Evolutionary conservation across 164 flowering plant genomes (phyloP), one percentile per base, ranked within the genome.

Genomic region (Stephania yunnanensis): DNA sequence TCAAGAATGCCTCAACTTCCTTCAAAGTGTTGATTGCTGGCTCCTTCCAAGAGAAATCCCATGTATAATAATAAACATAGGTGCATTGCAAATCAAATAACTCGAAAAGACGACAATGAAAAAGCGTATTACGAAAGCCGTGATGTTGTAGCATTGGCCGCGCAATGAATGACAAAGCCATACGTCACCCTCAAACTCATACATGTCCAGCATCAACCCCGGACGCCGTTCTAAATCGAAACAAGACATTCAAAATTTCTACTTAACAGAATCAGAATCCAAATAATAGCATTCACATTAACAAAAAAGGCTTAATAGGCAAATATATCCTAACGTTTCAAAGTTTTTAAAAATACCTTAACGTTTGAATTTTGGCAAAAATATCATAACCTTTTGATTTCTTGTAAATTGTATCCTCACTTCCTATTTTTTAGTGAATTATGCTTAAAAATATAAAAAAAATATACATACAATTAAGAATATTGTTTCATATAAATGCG

Each of bases 141-240:
- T 96, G 90, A 96, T 85, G 87, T 92, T 90, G 87, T 79, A 94
- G 81, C 99, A 96, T 76, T 89, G 91, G 50, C 98, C 98, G 4
- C 78, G 85, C 50, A 94, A 81, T 36, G 99, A 96, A 84, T 96
- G 99, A 79, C 99, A 96, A n/a, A 94, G 95, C 99, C 99, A 96
- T 77, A 96, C 90, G 80, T 91, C 98, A 68, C 83, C 79, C 72
- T 88, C 84, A 75, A 88, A 96, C 75, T 96, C 99, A 46, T 96
- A 96, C 99, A 96, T 90, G 79, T 96, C 99, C 91, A 96, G 78
- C 99, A 96, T 96, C 86, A 96, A 84, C 65, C 98, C 80, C 99
- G 88, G 65, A 89, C 98, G 72, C 99, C 99, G 86, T 96, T 96
- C 99, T 96, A 78, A 61, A 77, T 2, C n/a, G 75, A 76, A 2